Evolutionary conservation across 106 monocot species (phyloP).

Genomic region (Ottelia alismoides): DNA sequence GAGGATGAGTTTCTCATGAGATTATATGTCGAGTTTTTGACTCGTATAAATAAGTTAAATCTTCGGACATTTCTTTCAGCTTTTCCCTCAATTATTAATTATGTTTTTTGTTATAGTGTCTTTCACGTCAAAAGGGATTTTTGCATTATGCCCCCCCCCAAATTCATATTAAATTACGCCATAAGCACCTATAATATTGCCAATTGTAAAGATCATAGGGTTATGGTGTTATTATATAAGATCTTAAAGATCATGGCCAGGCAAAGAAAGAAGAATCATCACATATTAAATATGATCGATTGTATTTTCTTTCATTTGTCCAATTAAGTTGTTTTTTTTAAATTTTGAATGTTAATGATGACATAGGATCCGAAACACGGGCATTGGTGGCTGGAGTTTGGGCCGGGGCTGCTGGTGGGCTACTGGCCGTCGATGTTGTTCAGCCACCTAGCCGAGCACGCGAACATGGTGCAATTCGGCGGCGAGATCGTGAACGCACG

Average conservation of each 20-base stretch:
- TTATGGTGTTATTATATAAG: neutral
- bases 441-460: constrained; percentile 8
- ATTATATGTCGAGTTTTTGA: too few species aligned
- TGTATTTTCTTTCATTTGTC: neutral
- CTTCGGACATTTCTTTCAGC: too few species aligned
- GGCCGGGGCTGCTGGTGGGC: constrained; percentile 11
- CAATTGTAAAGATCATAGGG: too few species aligned
- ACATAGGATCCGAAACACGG: constrained; percentile 21
- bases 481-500: constrained; percentile 16
- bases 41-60: too few species aligned
- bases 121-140: too few species aligned
- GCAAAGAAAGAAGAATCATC: too few species aligned
- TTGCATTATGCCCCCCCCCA: neutral
- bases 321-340: neutral
- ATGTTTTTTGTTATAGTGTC: neutral
- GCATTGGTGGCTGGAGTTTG: constrained; percentile 24
- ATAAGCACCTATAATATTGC: neutral
- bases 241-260: too few species aligned
- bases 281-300: neutral
- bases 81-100: too few species aligned
- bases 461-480: constrained; percentile 18
- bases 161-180: neutral
- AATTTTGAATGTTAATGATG: neutral
- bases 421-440: constrained; percentile 25
- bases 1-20: too few species aligned